Evolutionary conservation across 2,329 filamentous ascomycete genomes (phyloP).

Genomic region (Zymoseptoria tritici): DNA sequence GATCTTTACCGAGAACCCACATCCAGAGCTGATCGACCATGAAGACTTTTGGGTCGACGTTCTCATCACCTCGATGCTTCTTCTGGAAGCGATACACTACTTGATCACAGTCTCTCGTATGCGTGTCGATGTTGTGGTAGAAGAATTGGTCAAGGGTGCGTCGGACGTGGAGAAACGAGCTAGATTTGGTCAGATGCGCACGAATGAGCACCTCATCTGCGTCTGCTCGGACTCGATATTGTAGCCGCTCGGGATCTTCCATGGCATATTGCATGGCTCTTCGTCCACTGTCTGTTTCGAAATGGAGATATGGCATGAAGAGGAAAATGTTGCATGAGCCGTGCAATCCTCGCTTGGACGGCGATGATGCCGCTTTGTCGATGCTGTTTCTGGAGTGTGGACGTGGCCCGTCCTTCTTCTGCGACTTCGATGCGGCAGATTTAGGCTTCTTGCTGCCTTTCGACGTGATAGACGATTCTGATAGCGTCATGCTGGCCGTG

Average conservation of each 20-base stretch:
- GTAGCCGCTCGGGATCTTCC: slow-evolving; percentile 16
- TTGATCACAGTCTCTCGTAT: slow-evolving; percentile 53
- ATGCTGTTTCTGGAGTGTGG: slow-evolving; percentile 5
- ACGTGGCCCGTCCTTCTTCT: slow-evolving; percentile 2
- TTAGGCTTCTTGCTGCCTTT: slow-evolving; percentile 2
- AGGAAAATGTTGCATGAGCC: slow-evolving; percentile 32
- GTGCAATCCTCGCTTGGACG: slow-evolving; percentile 2
- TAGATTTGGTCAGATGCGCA: slow-evolving; percentile 16
- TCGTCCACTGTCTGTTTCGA: slow-evolving; percentile 47
- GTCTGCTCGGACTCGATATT: slow-evolving; percentile 4
- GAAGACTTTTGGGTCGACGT: slow-evolving; percentile 16
- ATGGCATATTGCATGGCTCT: slow-evolving; percentile 51
- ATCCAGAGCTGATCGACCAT: slow-evolving; percentile 59
- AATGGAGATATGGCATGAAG: slow-evolving; percentile 59
- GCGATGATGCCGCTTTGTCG: slow-evolving; percentile 2
- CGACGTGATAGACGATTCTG: slow-evolving; percentile 3
- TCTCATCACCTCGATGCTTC: slow-evolving; percentile 11
- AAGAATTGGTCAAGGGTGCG: slow-evolving; percentile 60
- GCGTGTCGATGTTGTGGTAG: slow-evolving; percentile 57
- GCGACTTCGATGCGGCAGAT: slow-evolving; percentile 1
- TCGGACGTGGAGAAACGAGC: slow-evolving; percentile 46
- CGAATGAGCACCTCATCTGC: slow-evolving; percentile 32
- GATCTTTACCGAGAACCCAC: slow-evolving; percentile 52
- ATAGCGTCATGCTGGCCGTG: slow-evolving; percentile 10
- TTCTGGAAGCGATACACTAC: slow-evolving; percentile 53